A percentile compares a stretch with the other conserved stretches of the same genome.
phyloP scores from a whole-genome alignment of 805 yeast species.

The Suhomyces xylopsoci region DNA sequence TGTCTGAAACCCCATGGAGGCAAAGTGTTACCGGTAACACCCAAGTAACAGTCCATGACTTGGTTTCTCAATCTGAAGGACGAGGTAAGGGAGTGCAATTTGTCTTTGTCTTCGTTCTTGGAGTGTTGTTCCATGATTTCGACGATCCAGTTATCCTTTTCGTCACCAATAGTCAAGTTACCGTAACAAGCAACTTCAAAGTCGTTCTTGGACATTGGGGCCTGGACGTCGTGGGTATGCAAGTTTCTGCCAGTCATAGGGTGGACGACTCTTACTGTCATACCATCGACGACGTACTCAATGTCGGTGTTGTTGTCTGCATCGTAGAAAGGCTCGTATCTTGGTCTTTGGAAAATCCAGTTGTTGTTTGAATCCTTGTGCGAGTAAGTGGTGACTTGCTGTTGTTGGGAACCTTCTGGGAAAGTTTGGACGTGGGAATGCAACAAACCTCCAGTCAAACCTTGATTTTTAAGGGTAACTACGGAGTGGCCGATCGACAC shows the following conservation, averaged over 20 bases:
- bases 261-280: slow-evolving; percentile 60
- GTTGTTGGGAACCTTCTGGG: slow-evolving; percentile 49
- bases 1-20: slow-evolving; percentile 99
- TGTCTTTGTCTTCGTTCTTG: slow-evolving; percentile 44
- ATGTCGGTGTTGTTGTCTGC: slow-evolving; percentile 26
- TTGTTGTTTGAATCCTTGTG: slow-evolving; percentile 46
- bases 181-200: slow-evolving; percentile 77
- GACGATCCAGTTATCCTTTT: slow-evolving; percentile 72
- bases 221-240: slow-evolving; percentile 66
- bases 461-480: slow-evolving; percentile 41
- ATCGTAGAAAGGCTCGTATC: slow-evolving; percentile 33
- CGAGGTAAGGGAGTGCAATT: slow-evolving; percentile 78
- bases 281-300: slow-evolving; percentile 53
- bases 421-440: slow-evolving; percentile 46
- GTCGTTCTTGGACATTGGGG: slow-evolving; percentile 54
- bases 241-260: slow-evolving; percentile 60
- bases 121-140: slow-evolving; percentile 64
- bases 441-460: slow-evolving; percentile 44
- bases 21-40: slow-evolving; percentile 74
- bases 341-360: slow-evolving; percentile 49
- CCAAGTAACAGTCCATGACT: slow-evolving; percentile 75
- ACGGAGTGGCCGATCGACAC: slow-evolving; percentile 51
- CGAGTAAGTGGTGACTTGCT: slow-evolving; percentile 45
- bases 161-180: slow-evolving; percentile 59
- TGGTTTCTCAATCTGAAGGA: slow-evolving; percentile 72